A percentile compares a stretch with the other conserved stretches of the same genome.
Conservation (phyloP, 2,329 filamentous ascomycete species). For the Ophioceras dolichostomum region DNA sequence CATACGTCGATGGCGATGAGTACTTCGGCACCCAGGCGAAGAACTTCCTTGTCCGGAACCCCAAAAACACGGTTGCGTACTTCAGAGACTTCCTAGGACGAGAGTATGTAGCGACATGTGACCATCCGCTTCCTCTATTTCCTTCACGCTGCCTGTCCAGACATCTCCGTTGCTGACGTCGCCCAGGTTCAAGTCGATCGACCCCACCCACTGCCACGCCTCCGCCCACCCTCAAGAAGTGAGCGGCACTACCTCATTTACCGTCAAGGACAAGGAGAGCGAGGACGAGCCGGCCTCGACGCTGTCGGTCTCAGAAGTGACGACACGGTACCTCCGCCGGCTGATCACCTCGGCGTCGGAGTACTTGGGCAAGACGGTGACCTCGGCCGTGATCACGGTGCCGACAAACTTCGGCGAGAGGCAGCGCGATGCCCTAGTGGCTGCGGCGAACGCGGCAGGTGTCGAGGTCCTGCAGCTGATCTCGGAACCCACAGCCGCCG, state of each 20-base stretch:
- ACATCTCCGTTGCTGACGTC: no score
- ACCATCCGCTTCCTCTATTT: no score
- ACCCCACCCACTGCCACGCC: slow-evolving; percentile 87
- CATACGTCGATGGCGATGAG: slow-evolving; percentile 92
- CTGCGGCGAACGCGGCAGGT: slow-evolving; percentile 67
- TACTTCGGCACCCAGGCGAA: slow-evolving; percentile 96
- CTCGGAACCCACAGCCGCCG: slow-evolving; percentile 76
- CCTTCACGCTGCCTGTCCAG: background rate
- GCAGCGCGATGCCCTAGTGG: slow-evolving; percentile 69
- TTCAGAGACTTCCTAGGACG: slow-evolving; percentile 94
- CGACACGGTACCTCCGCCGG: slow-evolving; percentile 73
- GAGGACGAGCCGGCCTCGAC: slow-evolving; percentile 47
- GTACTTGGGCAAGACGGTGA: slow-evolving; percentile 86
- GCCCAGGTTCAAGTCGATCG: slow-evolving; percentile 84
- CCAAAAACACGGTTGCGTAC: slow-evolving; percentile 85
- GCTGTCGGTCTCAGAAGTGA: slow-evolving; percentile 66
- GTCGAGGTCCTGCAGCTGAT: slow-evolving; percentile 90
- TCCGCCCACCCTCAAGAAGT: slow-evolving; percentile 78
- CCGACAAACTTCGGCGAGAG: slow-evolving; percentile 87
- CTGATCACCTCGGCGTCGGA: slow-evolving; percentile 76
- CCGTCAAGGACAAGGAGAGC: slow-evolving; percentile 61
- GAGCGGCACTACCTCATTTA: slow-evolving; percentile 64
- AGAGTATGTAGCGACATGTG: no score
- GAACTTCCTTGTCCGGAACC: slow-evolving; percentile 82
- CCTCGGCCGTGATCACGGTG: slow-evolving; percentile 86